Percentiles rank a stretch among this genome's conserved stretches.
Conservation (phyloP, 108 stramenopile genomes). For the Fragilaria radians region DNA sequence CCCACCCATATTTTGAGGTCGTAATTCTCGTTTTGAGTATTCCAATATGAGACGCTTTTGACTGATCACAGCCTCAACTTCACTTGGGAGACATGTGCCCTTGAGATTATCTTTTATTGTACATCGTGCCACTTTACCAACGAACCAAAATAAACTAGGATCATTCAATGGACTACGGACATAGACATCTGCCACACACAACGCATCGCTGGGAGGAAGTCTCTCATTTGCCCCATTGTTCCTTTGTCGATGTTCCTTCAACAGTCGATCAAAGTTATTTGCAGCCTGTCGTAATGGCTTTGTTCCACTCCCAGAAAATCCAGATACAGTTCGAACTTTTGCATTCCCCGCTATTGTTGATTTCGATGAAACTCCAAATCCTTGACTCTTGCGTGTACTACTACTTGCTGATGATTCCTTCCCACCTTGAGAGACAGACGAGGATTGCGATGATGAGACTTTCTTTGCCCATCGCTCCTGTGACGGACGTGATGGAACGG, state of each 20-base stretch:
- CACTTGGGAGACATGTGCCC: conserved; percentile 23
- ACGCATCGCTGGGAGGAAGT: too few relatives aligned
- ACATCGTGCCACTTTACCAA: conserved; percentile 59
- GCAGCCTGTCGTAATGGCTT: conserved; percentile 60
- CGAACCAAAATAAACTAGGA: conserved; percentile 59
- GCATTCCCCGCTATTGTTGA: too few relatives aligned
- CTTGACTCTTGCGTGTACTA: too few relatives aligned
- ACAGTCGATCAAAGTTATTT: conserved; percentile 68
- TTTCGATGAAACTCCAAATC: too few relatives aligned
- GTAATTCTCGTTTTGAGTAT: conserved; percentile 63
- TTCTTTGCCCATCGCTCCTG: too few relatives aligned
- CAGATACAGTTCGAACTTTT: conserved; percentile 42
- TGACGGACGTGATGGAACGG: too few relatives aligned
- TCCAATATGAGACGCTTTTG: conserved; percentile 82
- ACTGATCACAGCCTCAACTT: conserved; percentile 38
- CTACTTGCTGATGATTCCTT: too few relatives aligned
- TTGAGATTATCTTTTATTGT: conserved; percentile 5
- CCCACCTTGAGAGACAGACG: too few relatives aligned
- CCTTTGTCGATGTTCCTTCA: conserved; percentile 24
- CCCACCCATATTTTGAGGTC: conserved; percentile 75
- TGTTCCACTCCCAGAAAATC: conserved; percentile 55
- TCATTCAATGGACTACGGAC: conserved; percentile 61
- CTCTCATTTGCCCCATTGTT: too few relatives aligned
- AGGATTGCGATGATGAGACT: too few relatives aligned
- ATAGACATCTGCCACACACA: conserved; percentile 51